Evolutionary conservation across 2,329 filamentous ascomycete species (phyloP), one percentile per base, ranked within the genome.

Genomic region (Myriosclerotinia scirpicola): DNA sequence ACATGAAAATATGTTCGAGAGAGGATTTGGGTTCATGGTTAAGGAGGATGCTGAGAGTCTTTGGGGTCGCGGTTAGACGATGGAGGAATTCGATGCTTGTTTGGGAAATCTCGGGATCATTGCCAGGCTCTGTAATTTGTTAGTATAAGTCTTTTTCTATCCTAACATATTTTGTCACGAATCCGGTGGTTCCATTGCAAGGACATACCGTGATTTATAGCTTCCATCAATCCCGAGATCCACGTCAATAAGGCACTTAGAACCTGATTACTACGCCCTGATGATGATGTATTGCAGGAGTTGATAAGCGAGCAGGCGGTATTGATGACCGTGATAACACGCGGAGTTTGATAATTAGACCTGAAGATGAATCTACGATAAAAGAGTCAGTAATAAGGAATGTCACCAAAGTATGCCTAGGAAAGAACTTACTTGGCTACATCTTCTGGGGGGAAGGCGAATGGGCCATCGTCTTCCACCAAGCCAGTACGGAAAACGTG

Each of bases 381-480:
- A 22, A 26, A 7, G 5, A 46, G 5, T 65, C 38, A 65, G 54
- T 14, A 36, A n/a, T 36, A 42, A 60, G 17, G 1, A 22, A 20
- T 36, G 4, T 50, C 11, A 30, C 9, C 17, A 22, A 1, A 30
- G 42, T 20, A 11, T 26, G 17, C 17, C 12, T 12, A 52, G 44
- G 12, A 8, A 42, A 20, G 20, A 42, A 53, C 64, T 65, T 52
- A 65, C 53, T 86, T 81, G 14, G 87, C 85, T n/a, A 91, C 85
- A 69, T 87, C 82, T 0, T 83, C 79, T 0, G 89, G 82, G 3
- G 88, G 84, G 68, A 96, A 86, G 11, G 93, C 90, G 72, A 95
- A 94, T 0, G 91, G 90, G 0, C 91, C 91, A 3, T 89, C 85
- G 36, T 87, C 84, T 76, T 96, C 92, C 0, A 88, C 88, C 73